Conservation (phyloP, 345 rosid species). For the Viola odorata region DNA sequence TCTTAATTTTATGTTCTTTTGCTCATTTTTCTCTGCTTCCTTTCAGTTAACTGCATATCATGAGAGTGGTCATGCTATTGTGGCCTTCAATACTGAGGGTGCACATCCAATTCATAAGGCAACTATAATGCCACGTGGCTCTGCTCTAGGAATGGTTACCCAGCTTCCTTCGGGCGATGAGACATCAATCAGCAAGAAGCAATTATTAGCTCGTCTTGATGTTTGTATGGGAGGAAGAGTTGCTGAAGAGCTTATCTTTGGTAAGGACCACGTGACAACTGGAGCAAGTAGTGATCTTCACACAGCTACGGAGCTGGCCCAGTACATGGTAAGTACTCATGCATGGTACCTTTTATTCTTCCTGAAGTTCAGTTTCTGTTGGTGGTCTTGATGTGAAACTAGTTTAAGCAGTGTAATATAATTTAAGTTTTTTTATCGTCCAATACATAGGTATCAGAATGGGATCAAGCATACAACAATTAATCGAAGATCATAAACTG, state of each 20-base stretch:
- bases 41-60: slow-evolving; percentile 94
- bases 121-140: slow-evolving; percentile 96
- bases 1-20: too few relatives aligned
- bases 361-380: background rate
- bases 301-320: slow-evolving; percentile 92
- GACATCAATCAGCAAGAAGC: slow-evolving; percentile 92
- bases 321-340: slow-evolving; percentile 62
- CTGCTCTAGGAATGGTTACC: slow-evolving; percentile 98
- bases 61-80: slow-evolving; percentile 98
- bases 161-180: slow-evolving; percentile 96
- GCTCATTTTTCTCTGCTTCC: slow-evolving; percentile 6
- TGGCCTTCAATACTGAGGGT: slow-evolving; percentile 80
- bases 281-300: slow-evolving; percentile 96
- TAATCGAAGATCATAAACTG: background rate
- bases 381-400: slow-evolving; percentile 1
- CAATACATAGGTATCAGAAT: too few relatives aligned
- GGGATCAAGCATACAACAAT: too few relatives aligned
- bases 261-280: slow-evolving; percentile 79
- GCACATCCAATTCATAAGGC: slow-evolving; percentile 99
- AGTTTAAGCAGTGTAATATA: background rate
- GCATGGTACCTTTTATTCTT: background rate
- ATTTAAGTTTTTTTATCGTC: background rate
- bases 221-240: slow-evolving; percentile 99
- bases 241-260: slow-evolving; percentile 97
- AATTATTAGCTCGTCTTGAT: slow-evolving; percentile 92